Conservation (phyloP, 306 rosid genomes). For the Cercis canadensis region DNA sequence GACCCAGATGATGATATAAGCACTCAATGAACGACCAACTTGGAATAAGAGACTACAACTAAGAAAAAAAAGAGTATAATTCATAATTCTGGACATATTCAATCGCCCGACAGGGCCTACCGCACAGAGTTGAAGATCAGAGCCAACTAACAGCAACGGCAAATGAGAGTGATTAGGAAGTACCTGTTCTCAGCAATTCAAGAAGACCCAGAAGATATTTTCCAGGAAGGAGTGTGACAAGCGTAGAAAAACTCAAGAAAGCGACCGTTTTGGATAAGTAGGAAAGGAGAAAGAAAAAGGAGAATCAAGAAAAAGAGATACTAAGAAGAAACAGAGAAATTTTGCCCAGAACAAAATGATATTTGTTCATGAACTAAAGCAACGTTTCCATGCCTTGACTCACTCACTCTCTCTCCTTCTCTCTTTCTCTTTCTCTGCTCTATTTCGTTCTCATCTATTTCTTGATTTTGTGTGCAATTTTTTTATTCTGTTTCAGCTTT, state of each 20-base stretch:
- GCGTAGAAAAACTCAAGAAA: not conserved
- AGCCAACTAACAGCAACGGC: not conserved
- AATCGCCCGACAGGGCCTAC: constrained; percentile 22
- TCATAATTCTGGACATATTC: constrained; percentile 1
- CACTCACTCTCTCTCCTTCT: not conserved
- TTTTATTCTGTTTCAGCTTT: not conserved
- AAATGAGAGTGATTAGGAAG: constrained; percentile 20
- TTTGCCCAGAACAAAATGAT: constrained; percentile 11
- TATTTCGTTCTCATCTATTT: not conserved
- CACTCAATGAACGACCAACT: not conserved
- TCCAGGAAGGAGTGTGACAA: not conserved
- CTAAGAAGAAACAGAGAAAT: constrained; percentile 12
- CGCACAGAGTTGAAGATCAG: constrained; percentile 26
- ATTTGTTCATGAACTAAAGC: not conserved
- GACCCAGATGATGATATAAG: constrained; percentile 22
- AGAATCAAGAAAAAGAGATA: constrained; percentile 12
- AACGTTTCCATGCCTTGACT: not conserved
- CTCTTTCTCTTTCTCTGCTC: not conserved
- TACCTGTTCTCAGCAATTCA: not conserved
- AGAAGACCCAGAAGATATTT: constrained; percentile 1
- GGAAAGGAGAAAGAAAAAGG: constrained; percentile 5
- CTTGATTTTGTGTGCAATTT: not conserved
- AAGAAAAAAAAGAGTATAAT: not conserved
- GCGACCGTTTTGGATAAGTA: constrained; percentile 2
- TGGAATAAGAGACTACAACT: not conserved